Conservation (phyloP, 2,329 filamentous ascomycete genomes). For the Aureobasidium sp. region DNA sequence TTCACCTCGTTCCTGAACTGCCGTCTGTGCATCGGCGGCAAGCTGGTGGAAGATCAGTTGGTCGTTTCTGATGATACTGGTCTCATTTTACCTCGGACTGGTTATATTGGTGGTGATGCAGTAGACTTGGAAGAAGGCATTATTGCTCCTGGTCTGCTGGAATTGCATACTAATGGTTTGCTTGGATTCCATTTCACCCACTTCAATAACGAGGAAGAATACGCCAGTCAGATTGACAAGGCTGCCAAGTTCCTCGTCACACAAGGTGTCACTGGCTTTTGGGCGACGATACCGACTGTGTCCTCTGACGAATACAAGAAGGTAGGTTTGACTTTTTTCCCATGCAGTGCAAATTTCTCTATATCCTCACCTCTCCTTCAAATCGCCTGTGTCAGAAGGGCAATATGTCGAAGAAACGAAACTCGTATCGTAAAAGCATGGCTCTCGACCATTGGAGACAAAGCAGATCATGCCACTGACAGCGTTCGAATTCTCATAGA, state of each 20-base stretch:
- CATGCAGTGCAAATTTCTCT: background rate
- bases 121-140: conserved; percentile 45
- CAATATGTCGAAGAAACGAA: background rate
- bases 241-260: conserved; percentile 44
- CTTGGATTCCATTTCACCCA: conserved; percentile 50
- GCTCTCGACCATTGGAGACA: background rate
- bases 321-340: conserved; percentile 24
- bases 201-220: conserved; percentile 37
- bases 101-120: conserved; percentile 38
- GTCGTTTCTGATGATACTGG: conserved; percentile 41
- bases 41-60: conserved; percentile 37
- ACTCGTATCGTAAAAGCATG: background rate
- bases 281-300: conserved; percentile 48
- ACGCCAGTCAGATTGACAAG: conserved; percentile 38
- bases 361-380: background rate
- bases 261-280: conserved; percentile 49
- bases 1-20: conserved; percentile 43
- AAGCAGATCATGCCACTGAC: conserved; percentile 18
- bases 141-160: conserved; percentile 49
- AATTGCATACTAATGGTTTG: conserved; percentile 49
- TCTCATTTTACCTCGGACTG: conserved; percentile 35
- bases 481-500: conserved; percentile 22
- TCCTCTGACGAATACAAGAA: conserved; percentile 39
- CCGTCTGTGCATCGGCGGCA: conserved; percentile 37
- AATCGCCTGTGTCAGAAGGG: background rate